Evolutionary conservation across 2,329 filamentous ascomycete genomes (phyloP), one percentile per base, ranked within the genome.

Genomic region (Cryphonectria naterciae): DNA sequence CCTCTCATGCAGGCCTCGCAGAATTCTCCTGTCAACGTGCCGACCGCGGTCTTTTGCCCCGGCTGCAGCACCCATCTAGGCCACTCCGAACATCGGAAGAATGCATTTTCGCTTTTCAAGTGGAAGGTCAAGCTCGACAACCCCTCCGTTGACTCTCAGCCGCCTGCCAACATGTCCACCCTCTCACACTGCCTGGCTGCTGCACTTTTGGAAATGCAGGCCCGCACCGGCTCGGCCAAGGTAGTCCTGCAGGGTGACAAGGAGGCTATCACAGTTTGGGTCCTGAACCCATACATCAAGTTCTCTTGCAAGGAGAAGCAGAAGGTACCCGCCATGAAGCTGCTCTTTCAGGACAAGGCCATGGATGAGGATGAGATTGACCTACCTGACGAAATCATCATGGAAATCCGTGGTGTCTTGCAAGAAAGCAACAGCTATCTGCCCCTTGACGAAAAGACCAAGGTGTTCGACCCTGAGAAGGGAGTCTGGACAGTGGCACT

Each of bases 201-300:
- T 0, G 85, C 85, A 68, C 79, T 90, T 37, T 77, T 86, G 28
- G 83, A 87, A 13, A 87, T 84, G 0, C 83, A 87, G 58, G 83
- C 86, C 17, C 83, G 86, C n/a, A 87, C 87, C 1, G 87, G 85
- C 17, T 88, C 85, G 37, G 86, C 88, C 56, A 89, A 89, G 76
- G 86, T 86, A 0, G 79, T 89, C 28, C 77, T 90, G 17, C 78
- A 84, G 25, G 86, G 85, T 0, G 77, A 64, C 71, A 74, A 70
- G 35, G 68, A 61, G 37, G 28, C 52, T 25, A 56, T 72, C 3
- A 72, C 75, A 52, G 78, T 88, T 4, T 89, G 87, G 87, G 82
- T 88, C 1, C 80, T 89, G 43, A 89, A 89, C 73, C 79, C 81
- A n/a, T 84, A 84, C 74, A 85, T 89, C 37, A 78, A 81, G 4